Conservation (phyloP, 1,284 basidiomycete genomes). For the Ustilago xerochloae region DNA sequence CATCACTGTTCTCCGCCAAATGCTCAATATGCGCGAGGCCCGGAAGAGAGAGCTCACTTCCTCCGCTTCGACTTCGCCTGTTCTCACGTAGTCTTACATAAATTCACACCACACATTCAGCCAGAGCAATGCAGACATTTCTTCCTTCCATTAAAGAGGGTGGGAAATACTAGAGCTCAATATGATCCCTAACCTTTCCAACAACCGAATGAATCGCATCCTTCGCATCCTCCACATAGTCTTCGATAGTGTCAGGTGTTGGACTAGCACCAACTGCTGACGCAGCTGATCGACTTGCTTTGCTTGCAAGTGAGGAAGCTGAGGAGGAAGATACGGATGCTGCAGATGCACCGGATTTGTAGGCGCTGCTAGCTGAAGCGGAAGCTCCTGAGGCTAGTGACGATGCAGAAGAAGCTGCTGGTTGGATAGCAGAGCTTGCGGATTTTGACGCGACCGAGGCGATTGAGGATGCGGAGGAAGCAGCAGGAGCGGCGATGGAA, state of each 20-base stretch:
- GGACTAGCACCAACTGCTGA: conserved; percentile 22
- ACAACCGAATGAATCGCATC: conserved; percentile 1
- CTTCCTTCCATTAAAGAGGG: neutral
- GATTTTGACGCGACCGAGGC: neutral
- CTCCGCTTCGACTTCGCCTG: neutral
- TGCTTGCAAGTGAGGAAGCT: conserved; percentile 3
- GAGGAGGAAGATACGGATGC: neutral
- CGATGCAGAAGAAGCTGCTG: conserved; percentile 2
- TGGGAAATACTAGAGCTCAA: conserved; percentile 20
- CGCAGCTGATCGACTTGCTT: conserved; percentile 12
- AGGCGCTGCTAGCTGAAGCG: neutral
- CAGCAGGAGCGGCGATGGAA: neutral
- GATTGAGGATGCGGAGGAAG: neutral
- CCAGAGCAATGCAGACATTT: neutral
- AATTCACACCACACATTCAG: neutral
- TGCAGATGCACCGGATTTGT: too few species aligned
- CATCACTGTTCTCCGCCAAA: conserved; percentile 30
- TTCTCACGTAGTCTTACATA: neutral
- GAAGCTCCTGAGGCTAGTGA: conserved; percentile 14
- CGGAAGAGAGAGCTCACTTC: neutral
- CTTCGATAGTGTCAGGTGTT: conserved; percentile 23
- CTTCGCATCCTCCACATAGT: conserved; percentile 27
- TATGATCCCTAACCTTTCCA: conserved; percentile 9
- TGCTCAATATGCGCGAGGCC: conserved; percentile 4
- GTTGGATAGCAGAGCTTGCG: neutral